phyloP scores from a whole-genome alignment of 2,329 filamentous ascomycete genomes.

The Fusarium camptoceras region DNA sequence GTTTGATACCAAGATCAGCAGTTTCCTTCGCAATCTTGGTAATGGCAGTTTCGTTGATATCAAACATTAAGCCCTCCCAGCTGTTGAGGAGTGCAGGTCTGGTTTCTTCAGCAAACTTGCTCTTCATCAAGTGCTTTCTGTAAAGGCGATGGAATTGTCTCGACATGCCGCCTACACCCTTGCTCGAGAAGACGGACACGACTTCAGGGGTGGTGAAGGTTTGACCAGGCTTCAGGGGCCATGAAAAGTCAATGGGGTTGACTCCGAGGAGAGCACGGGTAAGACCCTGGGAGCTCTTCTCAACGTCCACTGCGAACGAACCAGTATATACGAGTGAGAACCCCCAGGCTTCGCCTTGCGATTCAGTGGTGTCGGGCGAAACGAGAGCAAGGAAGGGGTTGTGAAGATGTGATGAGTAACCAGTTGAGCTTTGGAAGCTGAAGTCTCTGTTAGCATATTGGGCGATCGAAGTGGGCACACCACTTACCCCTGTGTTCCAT shows the following conservation, averaged over 20 bases:
- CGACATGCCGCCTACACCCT: slow-evolving; percentile 71
- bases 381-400: slow-evolving; percentile 73
- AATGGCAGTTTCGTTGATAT: slow-evolving; percentile 67
- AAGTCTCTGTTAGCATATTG: background rate
- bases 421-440: slow-evolving; percentile 70
- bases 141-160: slow-evolving; percentile 72
- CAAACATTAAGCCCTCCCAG: slow-evolving; percentile 72
- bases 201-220: slow-evolving; percentile 71
- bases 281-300: slow-evolving; percentile 71
- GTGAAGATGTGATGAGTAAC: slow-evolving; percentile 72
- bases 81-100: slow-evolving; percentile 71
- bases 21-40: slow-evolving; percentile 67
- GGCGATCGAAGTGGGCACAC: fast-evolving
- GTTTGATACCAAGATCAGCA: slow-evolving; percentile 67
- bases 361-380: slow-evolving; percentile 68
- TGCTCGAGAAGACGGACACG: slow-evolving; percentile 69
- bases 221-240: slow-evolving; percentile 66
- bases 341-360: slow-evolving; percentile 70
- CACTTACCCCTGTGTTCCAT: slow-evolving; percentile 65
- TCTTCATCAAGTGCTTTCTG: slow-evolving; percentile 69
- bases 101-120: slow-evolving; percentile 63
- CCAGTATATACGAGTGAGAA: slow-evolving; percentile 74
- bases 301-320: slow-evolving; percentile 70
- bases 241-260: slow-evolving; percentile 70
- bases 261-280: slow-evolving; percentile 70